Evolutionary conservation across 192 early-diverging fungal species (phyloP).

Genomic region (Umbelopsis sp.): DNA sequence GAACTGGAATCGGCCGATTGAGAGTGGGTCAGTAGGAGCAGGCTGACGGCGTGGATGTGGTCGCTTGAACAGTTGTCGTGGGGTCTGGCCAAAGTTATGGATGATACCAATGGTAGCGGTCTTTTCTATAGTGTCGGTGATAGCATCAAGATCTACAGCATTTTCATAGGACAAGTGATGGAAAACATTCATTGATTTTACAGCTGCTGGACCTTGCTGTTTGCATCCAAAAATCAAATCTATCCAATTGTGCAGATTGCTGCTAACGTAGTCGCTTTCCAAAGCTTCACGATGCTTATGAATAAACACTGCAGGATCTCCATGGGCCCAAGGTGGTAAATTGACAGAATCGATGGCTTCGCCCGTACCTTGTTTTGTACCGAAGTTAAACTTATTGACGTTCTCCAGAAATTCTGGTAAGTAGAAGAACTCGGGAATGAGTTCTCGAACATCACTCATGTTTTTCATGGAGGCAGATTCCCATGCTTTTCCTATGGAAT

Average conservation of each 20-base stretch:
- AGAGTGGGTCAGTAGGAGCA: conserved; percentile 38
- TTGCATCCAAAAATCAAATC: conserved; percentile 97
- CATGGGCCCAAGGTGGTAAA: conserved; percentile 86
- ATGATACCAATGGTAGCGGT: conserved; percentile 91
- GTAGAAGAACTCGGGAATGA: conserved; percentile 97
- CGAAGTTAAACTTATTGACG: conserved; percentile 69
- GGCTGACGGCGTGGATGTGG: conserved; percentile 72
- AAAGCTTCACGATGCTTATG: conserved; percentile 76
- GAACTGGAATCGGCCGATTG: conserved; percentile 47
- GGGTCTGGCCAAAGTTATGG: conserved; percentile 97
- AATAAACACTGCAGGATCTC: conserved; percentile 73
- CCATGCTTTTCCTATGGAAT: conserved; percentile 78
- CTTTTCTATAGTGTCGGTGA: conserved; percentile 87
- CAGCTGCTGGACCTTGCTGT: conserved; percentile 85
- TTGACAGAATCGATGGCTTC: conserved; percentile 75
- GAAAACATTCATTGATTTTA: conserved; percentile 90
- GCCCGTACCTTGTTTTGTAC: conserved; percentile 54
- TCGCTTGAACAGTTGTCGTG: conserved; percentile 82
- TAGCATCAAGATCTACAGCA: conserved; percentile 88
- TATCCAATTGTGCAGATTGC: conserved; percentile 90
- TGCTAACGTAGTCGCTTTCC: conserved; percentile 87
- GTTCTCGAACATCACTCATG: conserved; percentile 87
- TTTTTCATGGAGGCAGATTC: conserved; percentile 69
- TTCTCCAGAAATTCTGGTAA: conserved; percentile 89
- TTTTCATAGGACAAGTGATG: conserved; percentile 97